Evolutionary conservation across 805 yeast species (phyloP), one percentile per base, ranked within the genome.

Genomic region (Candida verbasci): DNA sequence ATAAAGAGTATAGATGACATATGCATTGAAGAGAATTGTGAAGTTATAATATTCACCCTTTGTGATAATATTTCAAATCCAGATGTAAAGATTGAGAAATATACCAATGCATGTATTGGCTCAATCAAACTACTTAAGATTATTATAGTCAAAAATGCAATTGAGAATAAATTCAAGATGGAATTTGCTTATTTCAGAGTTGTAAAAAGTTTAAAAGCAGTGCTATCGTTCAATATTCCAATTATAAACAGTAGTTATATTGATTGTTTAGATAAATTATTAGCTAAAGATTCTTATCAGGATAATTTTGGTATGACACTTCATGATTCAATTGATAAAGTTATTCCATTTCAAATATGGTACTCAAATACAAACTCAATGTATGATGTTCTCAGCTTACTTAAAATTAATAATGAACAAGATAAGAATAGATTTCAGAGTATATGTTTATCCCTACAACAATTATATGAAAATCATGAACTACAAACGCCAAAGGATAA

Each of bases 311-410:
- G 40, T 9, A 37, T 45, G 5, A 39, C 45, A 7, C 42, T 49
- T 29, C 38, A 42, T 18, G 46, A 39, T 6, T 31, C 46, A 3
- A 44, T 53, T 28, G 48, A 44, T 8, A 49, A 51, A 15, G 47
- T 70, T 5, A 55, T 68, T 10, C 69, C 68, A 9, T 64, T 65
- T 42, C 62, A 56, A 16, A 39, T 53, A 4, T 72, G 77, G 77
- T 65, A 61, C 35, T 49, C 68, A 0, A 45, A 60, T 11, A 49
- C 58, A 0, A 41, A 44, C 12, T 68, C 78, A 4, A 62, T 76
- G 2, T 65, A 66, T 29, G 68, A 57, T 29, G 53, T 70, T 1
- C 46, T 68, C n/a, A 46, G 46, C 10, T 35, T 42, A 9, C 26
- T 62, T 8, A 46, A 48, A 21, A 35, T 62, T 2, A 42, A 44